These are phyloP conservation scores for Leersia perrieri DNA, from an alignment of 176 grass and related monocot species.

Conservation along the genomic window DNA sequence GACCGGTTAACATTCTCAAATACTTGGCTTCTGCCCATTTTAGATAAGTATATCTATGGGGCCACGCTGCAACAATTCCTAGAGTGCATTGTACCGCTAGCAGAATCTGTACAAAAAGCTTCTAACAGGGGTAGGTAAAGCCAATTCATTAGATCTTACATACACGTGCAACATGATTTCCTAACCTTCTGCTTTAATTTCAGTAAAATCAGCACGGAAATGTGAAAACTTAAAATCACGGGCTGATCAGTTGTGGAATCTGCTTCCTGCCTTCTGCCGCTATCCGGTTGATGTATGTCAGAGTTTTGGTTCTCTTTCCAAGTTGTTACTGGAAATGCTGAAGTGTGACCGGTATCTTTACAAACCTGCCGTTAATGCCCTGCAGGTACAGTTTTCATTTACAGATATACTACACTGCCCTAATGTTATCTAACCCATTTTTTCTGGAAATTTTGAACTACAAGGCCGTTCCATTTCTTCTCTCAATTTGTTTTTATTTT, in stretches of 20 bases:
- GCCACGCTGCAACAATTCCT: slow-evolving; percentile 60
- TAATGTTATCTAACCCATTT: slow-evolving; percentile 17
- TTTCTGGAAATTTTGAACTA: not conserved
- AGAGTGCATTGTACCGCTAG: slow-evolving; percentile 67
- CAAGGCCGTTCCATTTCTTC: slow-evolving; percentile 8
- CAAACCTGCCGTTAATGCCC: slow-evolving; percentile 59
- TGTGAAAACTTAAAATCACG: slow-evolving; percentile 47
- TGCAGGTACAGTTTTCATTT: slow-evolving; percentile 59
- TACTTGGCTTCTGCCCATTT: slow-evolving; percentile 85
- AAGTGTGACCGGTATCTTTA: slow-evolving; percentile 54
- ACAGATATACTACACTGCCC: not conserved
- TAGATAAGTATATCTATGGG: slow-evolving; percentile 72
- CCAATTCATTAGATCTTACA: slow-evolving; percentile 17
- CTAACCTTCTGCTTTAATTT: slow-evolving; percentile 41
- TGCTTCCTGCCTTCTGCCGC: slow-evolving; percentile 90
- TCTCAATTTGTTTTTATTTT: slow-evolving; percentile 41
- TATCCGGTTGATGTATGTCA: slow-evolving; percentile 58
- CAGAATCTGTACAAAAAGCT: slow-evolving; percentile 55
- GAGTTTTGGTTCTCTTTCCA: slow-evolving; percentile 63
- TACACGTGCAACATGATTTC: not conserved
- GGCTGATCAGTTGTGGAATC: slow-evolving; percentile 61
- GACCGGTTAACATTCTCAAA: slow-evolving; percentile 67
- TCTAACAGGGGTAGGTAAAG: slow-evolving; percentile 49
- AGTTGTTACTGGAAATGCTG: slow-evolving; percentile 57
- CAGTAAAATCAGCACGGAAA: slow-evolving; percentile 60